Percentiles rank a stretch among this genome's conserved stretches.
These are phyloP conservation scores for Suillus subalutaceus DNA, from an alignment of 768 basidiomycete species.

Conservation along the genomic window DNA sequence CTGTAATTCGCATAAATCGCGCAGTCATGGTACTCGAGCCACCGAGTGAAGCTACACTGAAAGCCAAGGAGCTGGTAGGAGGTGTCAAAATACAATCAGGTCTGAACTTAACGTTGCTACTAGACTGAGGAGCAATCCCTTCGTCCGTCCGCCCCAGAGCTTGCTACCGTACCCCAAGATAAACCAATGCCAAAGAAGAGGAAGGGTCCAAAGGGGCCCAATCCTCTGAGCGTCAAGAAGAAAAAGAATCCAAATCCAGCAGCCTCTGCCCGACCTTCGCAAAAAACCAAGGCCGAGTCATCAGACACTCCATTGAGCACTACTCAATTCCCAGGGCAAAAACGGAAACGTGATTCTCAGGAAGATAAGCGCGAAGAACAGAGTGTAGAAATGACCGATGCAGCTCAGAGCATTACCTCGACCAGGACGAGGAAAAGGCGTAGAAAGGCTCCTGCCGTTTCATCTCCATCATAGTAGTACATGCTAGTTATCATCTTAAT, in stretches of 20 bases:
- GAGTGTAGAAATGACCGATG: not conserved
- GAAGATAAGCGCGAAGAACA: constrained; percentile 1
- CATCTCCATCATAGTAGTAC: not conserved
- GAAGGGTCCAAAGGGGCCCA: constrained; percentile 84
- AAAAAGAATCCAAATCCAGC: constrained; percentile 61
- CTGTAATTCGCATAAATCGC: constrained; percentile 89
- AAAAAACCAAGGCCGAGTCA: not conserved
- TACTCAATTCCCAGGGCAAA: constrained; percentile 15
- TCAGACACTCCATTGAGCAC: not conserved
- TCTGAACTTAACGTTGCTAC: not conserved
- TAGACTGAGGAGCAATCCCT: constrained; percentile 70
- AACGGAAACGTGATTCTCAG: constrained; percentile 17
- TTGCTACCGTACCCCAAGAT: constrained; percentile 42
- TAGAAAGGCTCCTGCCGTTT: constrained; percentile 9
- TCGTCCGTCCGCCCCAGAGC: constrained; percentile 53
- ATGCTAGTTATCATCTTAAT: not conserved
- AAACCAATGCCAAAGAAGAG: constrained; percentile 48
- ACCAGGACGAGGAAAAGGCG: constrained; percentile 29
- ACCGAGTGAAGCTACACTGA: constrained; percentile 76
- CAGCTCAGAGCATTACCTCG: not conserved
- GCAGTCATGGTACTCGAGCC: constrained; percentile 94
- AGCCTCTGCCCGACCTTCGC: not conserved
- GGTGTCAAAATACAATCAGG: not conserved
- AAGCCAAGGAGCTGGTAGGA: constrained; percentile 64
- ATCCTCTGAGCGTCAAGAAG: constrained; percentile 92